These are phyloP conservation scores for Solanum hybrid DNA, from an alignment of 305 asterid species.

Conservation along the genomic window DNA sequence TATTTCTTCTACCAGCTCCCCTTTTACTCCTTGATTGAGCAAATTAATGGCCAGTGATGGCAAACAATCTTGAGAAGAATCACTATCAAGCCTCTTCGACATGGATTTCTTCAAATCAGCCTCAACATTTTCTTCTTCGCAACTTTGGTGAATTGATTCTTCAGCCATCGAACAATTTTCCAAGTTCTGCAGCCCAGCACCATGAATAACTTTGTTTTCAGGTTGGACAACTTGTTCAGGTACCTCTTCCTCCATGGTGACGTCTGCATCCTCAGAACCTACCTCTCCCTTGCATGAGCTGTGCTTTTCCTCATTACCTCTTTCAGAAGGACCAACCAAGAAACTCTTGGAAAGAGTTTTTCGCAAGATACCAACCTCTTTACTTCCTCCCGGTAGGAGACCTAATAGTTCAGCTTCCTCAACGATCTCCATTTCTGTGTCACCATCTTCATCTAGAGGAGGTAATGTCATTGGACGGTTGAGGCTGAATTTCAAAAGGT, in stretches of 20 bases:
- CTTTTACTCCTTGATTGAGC: conserved; percentile 17
- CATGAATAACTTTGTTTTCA: conserved; percentile 12
- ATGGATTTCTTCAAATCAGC: not conserved
- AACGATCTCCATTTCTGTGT: conserved; percentile 95
- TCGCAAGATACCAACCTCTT: conserved; percentile 7
- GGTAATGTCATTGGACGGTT: conserved; percentile 75
- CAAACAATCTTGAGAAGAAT: conserved; percentile 16
- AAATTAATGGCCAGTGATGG: conserved; percentile 17
- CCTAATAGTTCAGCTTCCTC: conserved; percentile 37
- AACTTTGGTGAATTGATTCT: not conserved
- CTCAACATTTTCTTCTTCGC: not conserved
- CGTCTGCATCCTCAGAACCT: conserved; percentile 49
- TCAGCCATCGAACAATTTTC: not conserved
- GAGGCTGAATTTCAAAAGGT: conserved; percentile 82
- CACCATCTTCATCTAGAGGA: conserved; percentile 70
- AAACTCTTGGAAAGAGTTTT: conserved; percentile 4
- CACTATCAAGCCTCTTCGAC: conserved; percentile 7
- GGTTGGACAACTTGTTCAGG: conserved; percentile 32
- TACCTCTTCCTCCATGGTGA: conserved; percentile 60
- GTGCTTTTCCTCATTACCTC: conserved; percentile 1
- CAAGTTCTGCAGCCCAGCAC: conserved; percentile 6
- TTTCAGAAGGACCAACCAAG: conserved; percentile 5
- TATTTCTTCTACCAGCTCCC: conserved; percentile 15
- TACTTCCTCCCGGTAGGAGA: conserved; percentile 5
- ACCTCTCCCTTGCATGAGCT: conserved; percentile 20